Conservation (phyloP, 148 eudicot species). For the Amaranthus palmeri region DNA sequence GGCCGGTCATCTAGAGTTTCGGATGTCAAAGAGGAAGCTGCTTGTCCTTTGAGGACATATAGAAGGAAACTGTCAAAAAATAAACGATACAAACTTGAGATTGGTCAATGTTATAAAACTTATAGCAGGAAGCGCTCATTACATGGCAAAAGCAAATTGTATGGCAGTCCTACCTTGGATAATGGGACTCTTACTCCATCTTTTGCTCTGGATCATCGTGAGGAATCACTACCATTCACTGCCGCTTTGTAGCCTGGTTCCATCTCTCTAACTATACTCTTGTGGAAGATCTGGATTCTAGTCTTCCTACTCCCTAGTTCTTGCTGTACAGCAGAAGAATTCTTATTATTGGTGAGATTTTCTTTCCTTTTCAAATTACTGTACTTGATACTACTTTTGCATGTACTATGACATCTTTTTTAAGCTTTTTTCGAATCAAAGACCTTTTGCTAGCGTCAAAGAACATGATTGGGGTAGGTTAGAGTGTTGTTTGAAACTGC, state of each 20-base stretch:
- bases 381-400: conserved; percentile 11
- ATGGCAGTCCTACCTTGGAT: conserved; percentile 25
- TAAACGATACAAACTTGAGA: conserved; percentile 41
- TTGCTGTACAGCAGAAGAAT: conserved; percentile 9
- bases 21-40: not conserved
- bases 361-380: not conserved
- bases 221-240: conserved; percentile 21
- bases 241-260: conserved; percentile 27
- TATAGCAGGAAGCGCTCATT: conserved; percentile 22
- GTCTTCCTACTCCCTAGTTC: conserved; percentile 3
- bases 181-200: conserved; percentile 13
- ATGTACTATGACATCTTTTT: not conserved
- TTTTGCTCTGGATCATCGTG: conserved; percentile 19
- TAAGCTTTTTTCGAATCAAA: not conserved
- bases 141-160: conserved; percentile 18
- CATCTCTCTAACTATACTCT: conserved; percentile 5
- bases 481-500: not conserved
- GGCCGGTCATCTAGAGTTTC: conserved; percentile 11
- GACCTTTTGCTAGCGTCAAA: not conserved
- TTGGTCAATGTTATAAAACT: conserved; percentile 17
- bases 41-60: conserved; percentile 13
- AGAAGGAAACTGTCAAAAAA: conserved; percentile 15
- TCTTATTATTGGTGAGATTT: conserved; percentile 10
- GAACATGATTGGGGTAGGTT: not conserved
- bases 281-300: conserved; percentile 9